A percentile compares a stretch with the other conserved stretches of the same genome.
These are phyloP conservation scores for Phaffomyces antillensis DNA, from an alignment of 805 yeast genomes.

Conservation along the genomic window DNA sequence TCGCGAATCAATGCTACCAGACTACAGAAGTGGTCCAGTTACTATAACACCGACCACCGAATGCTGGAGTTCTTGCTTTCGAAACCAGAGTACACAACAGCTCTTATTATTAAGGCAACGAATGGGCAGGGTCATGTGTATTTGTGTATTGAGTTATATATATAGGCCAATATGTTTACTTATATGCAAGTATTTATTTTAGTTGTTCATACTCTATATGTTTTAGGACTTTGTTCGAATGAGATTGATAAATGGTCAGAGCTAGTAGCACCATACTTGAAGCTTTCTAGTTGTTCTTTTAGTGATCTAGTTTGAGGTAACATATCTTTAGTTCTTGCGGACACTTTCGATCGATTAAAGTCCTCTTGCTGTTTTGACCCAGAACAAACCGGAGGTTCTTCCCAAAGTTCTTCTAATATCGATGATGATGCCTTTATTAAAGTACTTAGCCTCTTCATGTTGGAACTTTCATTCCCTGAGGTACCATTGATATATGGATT, in stretches of 20 bases:
- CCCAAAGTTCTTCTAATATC: conserved; percentile 5
- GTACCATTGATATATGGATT: too few species aligned
- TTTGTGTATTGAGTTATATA: too few species aligned
- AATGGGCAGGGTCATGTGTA: too few species aligned
- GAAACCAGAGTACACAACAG: too few species aligned
- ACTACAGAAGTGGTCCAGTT: too few species aligned
- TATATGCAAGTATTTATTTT: too few species aligned
- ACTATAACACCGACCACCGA: too few species aligned
- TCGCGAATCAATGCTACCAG: too few species aligned
- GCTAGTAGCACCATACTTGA: not conserved
- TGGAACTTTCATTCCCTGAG: not conserved
- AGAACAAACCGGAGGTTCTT: not conserved
- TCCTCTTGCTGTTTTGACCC: not conserved
- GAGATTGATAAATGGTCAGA: not conserved
- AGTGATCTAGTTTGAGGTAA: conserved; percentile 5
- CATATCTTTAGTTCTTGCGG: not conserved
- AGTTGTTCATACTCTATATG: not conserved
- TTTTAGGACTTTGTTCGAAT: conserved; percentile 5
- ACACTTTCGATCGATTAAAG: not conserved
- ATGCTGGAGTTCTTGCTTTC: too few species aligned
- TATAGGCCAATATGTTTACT: too few species aligned
- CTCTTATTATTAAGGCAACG: too few species aligned
- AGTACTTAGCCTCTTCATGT: conserved; percentile 3
- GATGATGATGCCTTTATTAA: conserved; percentile 2
- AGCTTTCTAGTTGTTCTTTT: conserved; percentile 4